Conservation (phyloP, 2,329 filamentous ascomycete genomes). For the Cladophialophora carrionii region DNA sequence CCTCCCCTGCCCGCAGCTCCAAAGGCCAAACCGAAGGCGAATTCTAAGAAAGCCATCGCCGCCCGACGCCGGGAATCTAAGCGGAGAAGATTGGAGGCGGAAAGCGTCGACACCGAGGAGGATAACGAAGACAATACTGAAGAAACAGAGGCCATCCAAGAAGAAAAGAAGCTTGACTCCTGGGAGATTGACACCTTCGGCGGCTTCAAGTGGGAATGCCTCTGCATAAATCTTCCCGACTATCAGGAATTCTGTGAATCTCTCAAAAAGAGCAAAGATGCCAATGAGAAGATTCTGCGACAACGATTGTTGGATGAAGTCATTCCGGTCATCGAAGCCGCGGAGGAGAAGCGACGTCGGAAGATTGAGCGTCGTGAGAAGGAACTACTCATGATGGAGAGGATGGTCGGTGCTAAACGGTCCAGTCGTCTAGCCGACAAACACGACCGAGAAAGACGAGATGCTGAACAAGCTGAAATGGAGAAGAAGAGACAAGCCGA, state of each 20-base stretch:
- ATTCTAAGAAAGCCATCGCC: conserved; percentile 67
- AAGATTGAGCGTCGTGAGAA: conserved; percentile 76
- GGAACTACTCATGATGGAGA: conserved; percentile 78
- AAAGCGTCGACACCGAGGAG: conserved; percentile 46
- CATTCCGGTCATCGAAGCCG: conserved; percentile 79
- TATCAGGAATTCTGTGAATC: conserved; percentile 71
- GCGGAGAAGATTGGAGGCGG: conserved; percentile 57
- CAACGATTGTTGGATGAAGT: conserved; percentile 75
- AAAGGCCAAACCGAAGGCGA: conserved; percentile 65
- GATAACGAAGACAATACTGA: conserved; percentile 51
- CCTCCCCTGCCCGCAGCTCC: conserved; percentile 61
- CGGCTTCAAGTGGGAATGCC: conserved; percentile 84
- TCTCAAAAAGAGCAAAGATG: conserved; percentile 75
- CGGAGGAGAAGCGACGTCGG: conserved; percentile 68
- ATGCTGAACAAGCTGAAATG: conserved; percentile 71
- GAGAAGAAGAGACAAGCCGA: conserved; percentile 68
- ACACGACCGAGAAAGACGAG: conserved; percentile 73
- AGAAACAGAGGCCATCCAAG: conserved; percentile 42
- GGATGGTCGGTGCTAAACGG: conserved; percentile 89
- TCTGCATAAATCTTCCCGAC: conserved; percentile 80
- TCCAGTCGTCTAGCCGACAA: conserved; percentile 87
- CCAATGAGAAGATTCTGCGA: conserved; percentile 79
- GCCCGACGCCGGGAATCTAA: conserved; percentile 69
- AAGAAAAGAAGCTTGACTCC: conserved; percentile 45
- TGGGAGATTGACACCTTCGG: conserved; percentile 67